Conservation (phyloP, 2,329 filamentous ascomycete species). For the Cadophora malorum region DNA sequence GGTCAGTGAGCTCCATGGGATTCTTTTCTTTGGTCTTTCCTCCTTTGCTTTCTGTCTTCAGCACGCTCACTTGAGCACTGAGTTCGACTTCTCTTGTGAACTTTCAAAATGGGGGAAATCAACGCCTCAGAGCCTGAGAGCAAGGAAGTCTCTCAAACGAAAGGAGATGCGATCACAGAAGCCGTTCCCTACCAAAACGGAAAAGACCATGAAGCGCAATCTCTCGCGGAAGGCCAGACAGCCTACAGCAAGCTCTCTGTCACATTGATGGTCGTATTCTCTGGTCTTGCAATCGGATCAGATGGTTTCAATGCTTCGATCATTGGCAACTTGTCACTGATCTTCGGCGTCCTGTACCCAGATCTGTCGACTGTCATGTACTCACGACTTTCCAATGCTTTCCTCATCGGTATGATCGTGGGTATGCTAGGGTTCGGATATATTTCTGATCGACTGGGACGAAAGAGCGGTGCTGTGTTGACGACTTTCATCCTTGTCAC, state of each 20-base stretch:
- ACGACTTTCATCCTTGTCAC: conserved; percentile 53
- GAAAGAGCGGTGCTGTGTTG: conserved; percentile 54
- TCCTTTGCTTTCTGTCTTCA: neutral
- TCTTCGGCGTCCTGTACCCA: conserved; percentile 52
- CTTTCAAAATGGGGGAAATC: conserved; percentile 12
- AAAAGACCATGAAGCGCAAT: conserved; percentile 21
- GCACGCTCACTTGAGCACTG: neutral
- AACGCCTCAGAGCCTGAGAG: conserved; percentile 12
- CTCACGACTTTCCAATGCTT: conserved; percentile 60
- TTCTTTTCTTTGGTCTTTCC: neutral
- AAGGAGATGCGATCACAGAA: conserved; percentile 20
- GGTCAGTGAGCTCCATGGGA: neutral
- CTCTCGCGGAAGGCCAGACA: conserved; percentile 18
- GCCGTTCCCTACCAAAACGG: neutral
- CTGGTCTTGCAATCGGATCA: conserved; percentile 54
- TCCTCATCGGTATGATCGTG: conserved; percentile 61
- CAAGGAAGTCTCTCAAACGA: conserved; percentile 6
- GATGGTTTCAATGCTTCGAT: conserved; percentile 54
- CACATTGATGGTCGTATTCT: conserved; percentile 51
- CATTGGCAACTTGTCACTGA: conserved; percentile 53
- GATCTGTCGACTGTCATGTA: conserved; percentile 54
- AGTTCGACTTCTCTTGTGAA: neutral
- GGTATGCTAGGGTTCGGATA: conserved; percentile 62
- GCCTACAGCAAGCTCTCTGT: conserved; percentile 50
- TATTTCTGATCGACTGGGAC: conserved; percentile 55